Conservation (phyloP, 2,329 filamentous ascomycete genomes). For the Colletotrichum musicola region DNA sequence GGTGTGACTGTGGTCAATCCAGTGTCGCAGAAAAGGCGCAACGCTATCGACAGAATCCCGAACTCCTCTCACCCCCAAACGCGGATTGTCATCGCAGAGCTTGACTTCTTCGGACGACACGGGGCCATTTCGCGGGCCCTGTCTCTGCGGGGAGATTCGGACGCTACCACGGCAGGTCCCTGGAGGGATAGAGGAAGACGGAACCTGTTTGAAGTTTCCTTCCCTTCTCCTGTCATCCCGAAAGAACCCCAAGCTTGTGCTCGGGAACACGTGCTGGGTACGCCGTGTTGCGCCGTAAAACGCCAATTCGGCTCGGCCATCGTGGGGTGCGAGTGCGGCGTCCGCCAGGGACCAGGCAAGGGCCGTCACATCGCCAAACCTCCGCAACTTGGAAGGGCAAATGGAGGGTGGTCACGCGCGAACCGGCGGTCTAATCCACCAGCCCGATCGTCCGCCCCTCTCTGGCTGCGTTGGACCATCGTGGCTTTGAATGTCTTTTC, state of each 20-base stretch:
- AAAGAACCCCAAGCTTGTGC: conserved; percentile 2
- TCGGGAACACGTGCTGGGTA: conserved; percentile 7
- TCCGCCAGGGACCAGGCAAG: conserved; percentile 7
- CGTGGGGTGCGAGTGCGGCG: conserved; percentile 9
- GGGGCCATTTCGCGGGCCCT: conserved; percentile 26
- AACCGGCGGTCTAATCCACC: conserved; percentile 31
- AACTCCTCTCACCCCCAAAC: conserved; percentile 21
- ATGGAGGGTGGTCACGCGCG: conserved; percentile 25
- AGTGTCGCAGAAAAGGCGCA: background rate
- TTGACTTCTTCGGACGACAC: conserved; percentile 26
- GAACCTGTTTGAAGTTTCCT: conserved; percentile 6
- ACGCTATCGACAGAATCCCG: conserved; percentile 8
- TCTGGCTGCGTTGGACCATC: background rate
- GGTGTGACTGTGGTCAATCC: background rate
- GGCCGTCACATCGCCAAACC: conserved; percentile 21
- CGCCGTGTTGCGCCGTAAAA: conserved; percentile 21
- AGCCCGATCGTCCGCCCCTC: conserved; percentile 16
- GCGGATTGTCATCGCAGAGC: conserved; percentile 17
- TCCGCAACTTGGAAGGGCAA: conserved; percentile 20
- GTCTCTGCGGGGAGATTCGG: conserved; percentile 24
- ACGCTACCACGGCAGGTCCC: background rate
- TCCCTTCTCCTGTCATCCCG: conserved; percentile 6
- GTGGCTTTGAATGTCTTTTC: conserved; percentile 15
- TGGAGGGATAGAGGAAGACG: conserved; percentile 7
- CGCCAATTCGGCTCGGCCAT: conserved; percentile 7